Percentiles rank a stretch among this genome's conserved stretches.
Conservation (phyloP, 805 yeast genomes). For the Scheffersomyces spartinae region DNA sequence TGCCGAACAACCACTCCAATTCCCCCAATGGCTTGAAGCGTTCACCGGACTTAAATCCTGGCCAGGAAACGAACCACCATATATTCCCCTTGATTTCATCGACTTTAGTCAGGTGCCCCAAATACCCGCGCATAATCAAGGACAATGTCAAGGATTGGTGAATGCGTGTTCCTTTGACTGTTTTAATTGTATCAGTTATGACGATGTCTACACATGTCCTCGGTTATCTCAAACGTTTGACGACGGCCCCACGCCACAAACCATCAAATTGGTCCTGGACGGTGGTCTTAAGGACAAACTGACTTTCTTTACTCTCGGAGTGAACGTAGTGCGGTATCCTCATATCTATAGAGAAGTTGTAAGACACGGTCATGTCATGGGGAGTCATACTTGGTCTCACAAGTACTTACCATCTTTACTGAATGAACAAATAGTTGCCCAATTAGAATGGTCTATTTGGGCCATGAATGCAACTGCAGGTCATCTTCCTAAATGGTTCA, state of each 20-base stretch:
- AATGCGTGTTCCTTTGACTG: slow-evolving; percentile 79
- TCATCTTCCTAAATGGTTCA: slow-evolving; percentile 82
- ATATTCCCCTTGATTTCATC: slow-evolving; percentile 67
- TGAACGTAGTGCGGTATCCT: slow-evolving; percentile 69
- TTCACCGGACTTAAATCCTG: slow-evolving; percentile 66
- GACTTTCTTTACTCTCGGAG: slow-evolving; percentile 81
- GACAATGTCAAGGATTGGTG: slow-evolving; percentile 41
- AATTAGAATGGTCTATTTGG: slow-evolving; percentile 92
- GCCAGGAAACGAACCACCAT: slow-evolving; percentile 88
- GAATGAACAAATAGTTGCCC: slow-evolving; percentile 79
- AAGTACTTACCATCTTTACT: slow-evolving; percentile 65
- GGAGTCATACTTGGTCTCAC: slow-evolving; percentile 91
- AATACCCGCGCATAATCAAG: slow-evolving; percentile 38
- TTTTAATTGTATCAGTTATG: slow-evolving; percentile 59
- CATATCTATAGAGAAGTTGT: slow-evolving; percentile 50
- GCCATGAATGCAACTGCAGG: slow-evolving; percentile 92
- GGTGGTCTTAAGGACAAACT: slow-evolving; percentile 39
- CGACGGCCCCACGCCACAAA: slow-evolving; percentile 82
- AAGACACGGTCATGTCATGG: slow-evolving; percentile 64
- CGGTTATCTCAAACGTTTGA: slow-evolving; percentile 80
- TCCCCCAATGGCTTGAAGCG: slow-evolving; percentile 72
- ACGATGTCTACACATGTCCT: slow-evolving; percentile 70
- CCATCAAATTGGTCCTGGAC: slow-evolving; percentile 50
- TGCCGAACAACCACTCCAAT: slow-evolving; percentile 34
- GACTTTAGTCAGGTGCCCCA: slow-evolving; percentile 42